These are phyloP conservation scores for Euphorbia pulcherrima DNA, from an alignment of 345 rosid species.

Conservation along the genomic window DNA sequence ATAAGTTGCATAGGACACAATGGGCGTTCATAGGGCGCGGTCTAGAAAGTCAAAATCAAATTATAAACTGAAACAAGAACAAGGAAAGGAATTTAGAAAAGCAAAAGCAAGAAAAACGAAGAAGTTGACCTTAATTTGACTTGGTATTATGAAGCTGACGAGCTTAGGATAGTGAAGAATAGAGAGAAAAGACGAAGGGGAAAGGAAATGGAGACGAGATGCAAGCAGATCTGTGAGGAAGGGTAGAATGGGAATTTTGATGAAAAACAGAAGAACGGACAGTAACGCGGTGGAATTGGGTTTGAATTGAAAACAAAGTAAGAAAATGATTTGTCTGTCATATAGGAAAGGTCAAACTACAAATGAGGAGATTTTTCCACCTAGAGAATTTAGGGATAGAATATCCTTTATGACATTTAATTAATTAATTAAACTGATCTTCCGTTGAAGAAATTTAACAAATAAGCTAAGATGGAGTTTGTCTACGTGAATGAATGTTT, in stretches of 20 bases:
- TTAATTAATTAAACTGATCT: too few species aligned
- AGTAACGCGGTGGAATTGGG: slow-evolving; percentile 22
- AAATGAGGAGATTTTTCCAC: not conserved
- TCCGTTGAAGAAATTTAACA: too few species aligned
- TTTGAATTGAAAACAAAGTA: slow-evolving; percentile 7
- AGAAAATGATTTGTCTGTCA: slow-evolving; percentile 10
- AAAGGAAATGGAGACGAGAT: not conserved
- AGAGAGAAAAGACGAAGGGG: not conserved
- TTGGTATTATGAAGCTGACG: not conserved
- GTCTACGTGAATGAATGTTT: too few species aligned
- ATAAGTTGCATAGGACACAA: not conserved
- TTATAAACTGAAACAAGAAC: not conserved
- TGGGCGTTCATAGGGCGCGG: not conserved
- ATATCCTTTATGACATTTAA: too few species aligned
- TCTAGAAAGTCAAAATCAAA: not conserved
- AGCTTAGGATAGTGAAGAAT: not conserved
- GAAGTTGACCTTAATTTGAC: slow-evolving; percentile 20
- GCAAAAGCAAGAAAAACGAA: not conserved
- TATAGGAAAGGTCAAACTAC: not conserved
- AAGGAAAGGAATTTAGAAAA: not conserved
- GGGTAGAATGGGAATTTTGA: slow-evolving; percentile 15
- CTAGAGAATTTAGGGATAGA: not conserved
- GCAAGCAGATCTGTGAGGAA: slow-evolving; percentile 19
- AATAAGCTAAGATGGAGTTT: too few species aligned
- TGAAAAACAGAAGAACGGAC: slow-evolving; percentile 3